These are phyloP conservation scores for Sarocladium strictum DNA, from an alignment of 2,329 filamentous ascomycete genomes.

Conservation along the genomic window DNA sequence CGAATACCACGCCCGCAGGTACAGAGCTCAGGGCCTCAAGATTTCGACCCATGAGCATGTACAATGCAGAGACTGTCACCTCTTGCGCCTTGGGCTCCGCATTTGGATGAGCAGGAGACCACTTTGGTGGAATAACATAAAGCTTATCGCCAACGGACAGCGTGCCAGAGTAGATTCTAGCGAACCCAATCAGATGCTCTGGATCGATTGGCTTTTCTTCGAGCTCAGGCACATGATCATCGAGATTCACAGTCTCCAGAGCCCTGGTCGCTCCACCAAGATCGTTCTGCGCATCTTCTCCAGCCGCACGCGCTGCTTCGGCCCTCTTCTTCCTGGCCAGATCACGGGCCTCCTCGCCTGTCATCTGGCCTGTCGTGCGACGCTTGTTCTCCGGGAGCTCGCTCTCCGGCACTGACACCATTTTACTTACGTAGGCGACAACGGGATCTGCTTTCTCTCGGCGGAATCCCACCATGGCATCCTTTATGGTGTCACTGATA, in stretches of 20 bases:
- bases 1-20: slow-evolving; percentile 91
- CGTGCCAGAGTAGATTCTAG: slow-evolving; percentile 85
- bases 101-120: slow-evolving; percentile 72
- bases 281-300: slow-evolving; percentile 40
- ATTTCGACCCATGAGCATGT: slow-evolving; percentile 91
- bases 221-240: slow-evolving; percentile 40
- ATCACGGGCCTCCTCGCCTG: slow-evolving; percentile 83
- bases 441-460: slow-evolving; percentile 65
- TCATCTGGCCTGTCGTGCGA: slow-evolving; percentile 59
- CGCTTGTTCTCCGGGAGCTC: slow-evolving; percentile 85
- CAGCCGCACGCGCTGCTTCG: slow-evolving; percentile 76
- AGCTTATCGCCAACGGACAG: slow-evolving; percentile 84
- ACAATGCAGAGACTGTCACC: slow-evolving; percentile 79
- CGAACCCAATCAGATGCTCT: slow-evolving; percentile 91
- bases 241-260: slow-evolving; percentile 54
- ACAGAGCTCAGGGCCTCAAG: slow-evolving; percentile 78
- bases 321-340: slow-evolving; percentile 82
- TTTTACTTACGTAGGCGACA: slow-evolving; percentile 95
- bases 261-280: slow-evolving; percentile 53
- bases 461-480: slow-evolving; percentile 81
- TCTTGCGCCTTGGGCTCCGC: slow-evolving; percentile 69
- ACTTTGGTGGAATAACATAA: slow-evolving; percentile 90
- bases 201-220: slow-evolving; percentile 60
- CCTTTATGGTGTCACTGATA: slow-evolving; percentile 62
- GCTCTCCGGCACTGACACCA: slow-evolving; percentile 91